Evolutionary conservation across 208 protist species (phyloP).

Genomic region (Tritrichomonas foetus): DNA sequence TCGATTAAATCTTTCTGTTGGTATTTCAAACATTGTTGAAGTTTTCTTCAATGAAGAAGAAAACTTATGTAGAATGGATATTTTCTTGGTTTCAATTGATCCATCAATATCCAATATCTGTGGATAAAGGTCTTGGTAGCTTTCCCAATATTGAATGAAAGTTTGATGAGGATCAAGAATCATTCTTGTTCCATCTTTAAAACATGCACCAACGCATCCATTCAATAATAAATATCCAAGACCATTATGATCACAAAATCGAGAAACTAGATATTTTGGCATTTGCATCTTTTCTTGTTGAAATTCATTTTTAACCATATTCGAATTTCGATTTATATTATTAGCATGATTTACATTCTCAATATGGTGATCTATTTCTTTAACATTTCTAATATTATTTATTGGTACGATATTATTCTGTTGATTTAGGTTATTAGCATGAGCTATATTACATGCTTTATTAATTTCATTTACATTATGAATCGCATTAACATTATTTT

Average conservation of each 20-base stretch:
- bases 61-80: not conserved
- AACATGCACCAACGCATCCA: constrained; percentile 80
- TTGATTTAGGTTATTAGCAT: too few relatives aligned
- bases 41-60: not conserved
- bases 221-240: constrained; percentile 83
- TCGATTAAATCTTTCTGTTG: not conserved
- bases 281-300: constrained; percentile 72
- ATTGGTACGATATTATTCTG: too few relatives aligned
- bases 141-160: not conserved
- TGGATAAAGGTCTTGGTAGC: not conserved
- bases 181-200: constrained; percentile 92
- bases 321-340: too few relatives aligned
- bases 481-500: too few relatives aligned
- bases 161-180: constrained; percentile 65
- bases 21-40: not conserved
- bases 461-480: too few relatives aligned
- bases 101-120: not conserved
- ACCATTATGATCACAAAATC: constrained; percentile 70
- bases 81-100: not conserved
- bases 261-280: constrained; percentile 61
- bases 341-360: too few relatives aligned
- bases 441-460: too few relatives aligned
- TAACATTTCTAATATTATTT: too few relatives aligned
- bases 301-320: too few relatives aligned
- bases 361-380: too few relatives aligned